Conservation (phyloP, 2,329 filamentous ascomycete genomes). For the Aspergillus brunneoviolaceus region DNA sequence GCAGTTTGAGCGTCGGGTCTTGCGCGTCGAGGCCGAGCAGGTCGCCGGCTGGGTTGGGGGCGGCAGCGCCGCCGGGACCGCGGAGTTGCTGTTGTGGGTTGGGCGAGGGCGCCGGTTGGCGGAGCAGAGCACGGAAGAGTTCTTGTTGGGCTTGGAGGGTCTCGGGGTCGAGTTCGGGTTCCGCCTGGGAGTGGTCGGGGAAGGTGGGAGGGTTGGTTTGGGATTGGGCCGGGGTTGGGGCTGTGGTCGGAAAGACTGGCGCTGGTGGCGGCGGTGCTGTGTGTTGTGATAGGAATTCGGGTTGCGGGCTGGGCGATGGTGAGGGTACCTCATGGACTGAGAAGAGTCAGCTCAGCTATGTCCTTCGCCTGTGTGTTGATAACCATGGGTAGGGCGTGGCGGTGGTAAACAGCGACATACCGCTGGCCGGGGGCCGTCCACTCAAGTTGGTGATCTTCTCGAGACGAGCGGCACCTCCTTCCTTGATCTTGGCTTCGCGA, state of each 20-base stretch:
- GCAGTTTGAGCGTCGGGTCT: slow-evolving; percentile 39
- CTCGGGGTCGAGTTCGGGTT: slow-evolving; percentile 8
- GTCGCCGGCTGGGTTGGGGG: background rate
- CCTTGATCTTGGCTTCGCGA: slow-evolving; percentile 61
- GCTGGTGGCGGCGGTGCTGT: slow-evolving; percentile 16
- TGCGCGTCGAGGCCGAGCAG: slow-evolving; percentile 9
- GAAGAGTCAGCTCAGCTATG: slow-evolving; percentile 14
- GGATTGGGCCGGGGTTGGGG: slow-evolving; percentile 5
- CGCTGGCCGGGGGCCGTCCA: slow-evolving; percentile 48
- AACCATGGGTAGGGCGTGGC: background rate
- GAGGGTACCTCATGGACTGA: slow-evolving; percentile 28
- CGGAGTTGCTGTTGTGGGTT: slow-evolving; percentile 14
- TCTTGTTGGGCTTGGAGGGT: slow-evolving; percentile 32
- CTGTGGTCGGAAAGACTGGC: slow-evolving; percentile 11
- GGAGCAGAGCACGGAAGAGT: slow-evolving; percentile 42
- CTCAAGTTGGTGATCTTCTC: slow-evolving; percentile 63
- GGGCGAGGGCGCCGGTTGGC: slow-evolving; percentile 29
- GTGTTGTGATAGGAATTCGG: slow-evolving; percentile 2
- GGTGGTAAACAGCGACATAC: slow-evolving; percentile 24
- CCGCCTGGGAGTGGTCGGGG: background rate
- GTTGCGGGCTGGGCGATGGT: slow-evolving; percentile 23
- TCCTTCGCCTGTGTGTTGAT: slow-evolving; percentile 1
- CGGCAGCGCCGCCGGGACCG: slow-evolving; percentile 15
- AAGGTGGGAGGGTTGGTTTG: slow-evolving; percentile 24
- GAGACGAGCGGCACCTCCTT: slow-evolving; percentile 58